These are phyloP conservation scores for Liquidambar formosana DNA, from an alignment of 164 flowering plant species.

Conservation along the genomic window DNA sequence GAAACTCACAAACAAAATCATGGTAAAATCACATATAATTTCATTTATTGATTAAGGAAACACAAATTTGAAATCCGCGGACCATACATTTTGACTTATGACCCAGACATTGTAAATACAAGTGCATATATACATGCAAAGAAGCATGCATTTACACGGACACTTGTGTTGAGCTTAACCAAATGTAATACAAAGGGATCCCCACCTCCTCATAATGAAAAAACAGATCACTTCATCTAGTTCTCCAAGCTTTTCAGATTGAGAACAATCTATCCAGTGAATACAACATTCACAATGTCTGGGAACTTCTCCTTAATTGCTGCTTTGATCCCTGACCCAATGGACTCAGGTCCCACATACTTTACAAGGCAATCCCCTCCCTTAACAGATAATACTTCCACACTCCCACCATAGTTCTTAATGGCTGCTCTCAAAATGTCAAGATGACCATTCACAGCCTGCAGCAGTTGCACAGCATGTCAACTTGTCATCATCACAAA, in stretches of 20 bases:
- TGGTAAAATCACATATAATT: no score
- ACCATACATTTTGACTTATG: no score
- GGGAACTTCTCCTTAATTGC: constrained; percentile 96
- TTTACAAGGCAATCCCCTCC: constrained; percentile 71
- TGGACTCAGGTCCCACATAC: constrained; percentile 82
- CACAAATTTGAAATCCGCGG: no score
- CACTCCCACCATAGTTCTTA: constrained; percentile 83
- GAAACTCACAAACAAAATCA: no score
- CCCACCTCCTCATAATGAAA: no score
- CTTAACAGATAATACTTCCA: constrained; percentile 71
- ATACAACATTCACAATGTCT: constrained; percentile 65
- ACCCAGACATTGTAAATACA: no score
- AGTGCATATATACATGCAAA: no score
- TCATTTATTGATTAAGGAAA: no score
- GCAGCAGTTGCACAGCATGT: constrained; percentile 29
- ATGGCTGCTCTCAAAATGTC: constrained; percentile 91
- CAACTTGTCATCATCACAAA: background rate
- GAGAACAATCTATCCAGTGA: constrained; percentile 34
- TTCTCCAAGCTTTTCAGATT: background rate
- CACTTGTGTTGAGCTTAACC: background rate
- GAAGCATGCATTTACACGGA: no score
- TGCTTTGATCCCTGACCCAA: constrained; percentile 89
- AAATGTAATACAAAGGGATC: background rate
- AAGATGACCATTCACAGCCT: constrained; percentile 84
- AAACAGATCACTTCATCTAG: background rate